Percentiles rank a stretch among this genome's conserved stretches.
Evolutionary conservation across 176 grass and related monocot species (phyloP).

Genomic region (Puya raimondii): DNA sequence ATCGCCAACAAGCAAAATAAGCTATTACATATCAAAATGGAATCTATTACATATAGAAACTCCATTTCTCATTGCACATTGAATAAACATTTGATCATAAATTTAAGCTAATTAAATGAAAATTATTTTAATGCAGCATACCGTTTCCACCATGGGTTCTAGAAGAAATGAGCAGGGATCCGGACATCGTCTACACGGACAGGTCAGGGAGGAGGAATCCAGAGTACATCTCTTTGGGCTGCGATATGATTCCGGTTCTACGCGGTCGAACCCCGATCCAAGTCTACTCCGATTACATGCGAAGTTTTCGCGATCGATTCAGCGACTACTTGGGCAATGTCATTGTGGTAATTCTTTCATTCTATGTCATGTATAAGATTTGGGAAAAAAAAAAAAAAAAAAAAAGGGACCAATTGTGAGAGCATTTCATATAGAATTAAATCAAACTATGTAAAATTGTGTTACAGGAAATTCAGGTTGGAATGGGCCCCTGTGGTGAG

Average conservation of each 20-base stretch:
- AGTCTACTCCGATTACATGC: conserved; percentile 90
- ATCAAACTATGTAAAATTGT: background rate
- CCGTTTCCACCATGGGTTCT: conserved; percentile 74
- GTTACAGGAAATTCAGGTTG: conserved; percentile 87
- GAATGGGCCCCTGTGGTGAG: conserved; percentile 94
- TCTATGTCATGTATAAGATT: too few species aligned
- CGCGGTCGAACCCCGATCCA: conserved; percentile 79
- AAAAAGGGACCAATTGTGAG: too few species aligned
- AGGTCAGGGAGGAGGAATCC: conserved; percentile 75
- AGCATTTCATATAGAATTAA: too few species aligned
- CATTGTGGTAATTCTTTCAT: conserved; percentile 45
- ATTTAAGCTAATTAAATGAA: background rate
- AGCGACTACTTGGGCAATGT: conserved; percentile 49
- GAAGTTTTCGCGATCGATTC: conserved; percentile 78
- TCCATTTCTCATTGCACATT: background rate
- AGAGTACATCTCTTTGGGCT: conserved; percentile 90
- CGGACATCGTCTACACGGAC: conserved; percentile 84
- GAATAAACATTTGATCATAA: background rate
- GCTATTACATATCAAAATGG: too few species aligned
- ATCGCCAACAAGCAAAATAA: too few species aligned
- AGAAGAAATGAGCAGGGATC: conserved; percentile 62
- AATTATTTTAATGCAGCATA: conserved; percentile 42
- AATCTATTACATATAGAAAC: too few species aligned
- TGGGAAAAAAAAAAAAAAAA: too few species aligned
- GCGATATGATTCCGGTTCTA: conserved; percentile 71